Base-by-base conservation (phyloP, 2,329 filamentous ascomycete species). In the Ophiostoma australiae region DNA sequence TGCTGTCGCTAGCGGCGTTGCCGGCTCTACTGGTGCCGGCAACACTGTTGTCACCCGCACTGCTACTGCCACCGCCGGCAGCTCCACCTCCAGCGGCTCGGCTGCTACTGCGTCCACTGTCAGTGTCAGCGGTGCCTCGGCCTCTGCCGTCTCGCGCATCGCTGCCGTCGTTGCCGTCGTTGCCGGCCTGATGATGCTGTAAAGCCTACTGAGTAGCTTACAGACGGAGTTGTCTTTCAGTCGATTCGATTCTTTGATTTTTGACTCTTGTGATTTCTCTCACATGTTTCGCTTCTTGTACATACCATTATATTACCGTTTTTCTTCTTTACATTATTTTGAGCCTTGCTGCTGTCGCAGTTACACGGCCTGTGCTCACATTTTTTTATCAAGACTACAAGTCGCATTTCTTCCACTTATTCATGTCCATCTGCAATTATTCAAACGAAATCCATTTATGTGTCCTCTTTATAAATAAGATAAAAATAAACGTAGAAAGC, bases 131-230 rank as follows among this genome's bases (percentile, higher is more conserved):
- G 44, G 67, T 23, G 67, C 67, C 6, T 35, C 41, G 35, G 63
- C 35, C 27, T 68, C 41, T 31, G 17, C 44, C 31, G 67, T 55
- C 15, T 55, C 67, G 23, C 67, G 27, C 41, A 44, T 52, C 39
- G 67, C 41, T 41, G 67, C 44, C 17, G 41, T 35, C 15, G 41
- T 52, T n/a, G 41, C 67, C 31, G 67, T 23, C 15, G 11, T 52
- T 15, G 67, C 67, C 17, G 67, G 13, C 20, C 17, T 52, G 67
- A 31, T 68, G 41, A 48, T 68, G 15, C 67, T 68, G 67, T 68
- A 41, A 67, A n/a, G 10, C 17, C 63, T 66, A 66, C 63, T 66
- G 63, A 4, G 35, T 66, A 66, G 63, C 63, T 66, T 66, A 23
- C 20, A 39, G 35, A 39, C 17, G 35, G 33, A 66, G 33, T 41